phyloP scores from a whole-genome alignment of 495 filamentous ascomycete genomes.

The Xanthoparmelia taractica region DNA sequence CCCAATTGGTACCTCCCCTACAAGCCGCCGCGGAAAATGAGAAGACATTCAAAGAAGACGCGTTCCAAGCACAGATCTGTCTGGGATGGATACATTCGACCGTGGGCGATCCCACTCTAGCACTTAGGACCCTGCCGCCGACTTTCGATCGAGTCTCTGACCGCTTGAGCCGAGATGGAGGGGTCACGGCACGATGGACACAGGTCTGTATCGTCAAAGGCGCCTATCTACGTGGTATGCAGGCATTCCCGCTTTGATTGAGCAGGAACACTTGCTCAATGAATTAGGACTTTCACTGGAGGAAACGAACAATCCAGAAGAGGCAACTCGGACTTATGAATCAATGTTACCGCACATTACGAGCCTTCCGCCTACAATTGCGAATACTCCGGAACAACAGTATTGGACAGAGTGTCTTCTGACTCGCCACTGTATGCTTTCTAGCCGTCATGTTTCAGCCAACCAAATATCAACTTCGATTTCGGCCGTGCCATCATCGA shows the following conservation, averaged over 20 bases:
- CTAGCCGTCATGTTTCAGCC: constrained; percentile 35
- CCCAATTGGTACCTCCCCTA: constrained; percentile 52
- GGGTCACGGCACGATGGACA: constrained; percentile 58
- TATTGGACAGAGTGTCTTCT: constrained; percentile 74
- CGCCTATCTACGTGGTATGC: constrained; percentile 60
- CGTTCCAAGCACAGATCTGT: constrained; percentile 71
- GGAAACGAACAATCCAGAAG: constrained; percentile 42
- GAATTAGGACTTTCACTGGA: constrained; percentile 51
- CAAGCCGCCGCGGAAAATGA: constrained; percentile 60
- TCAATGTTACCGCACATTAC: constrained; percentile 50
- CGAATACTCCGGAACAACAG: constrained; percentile 46
- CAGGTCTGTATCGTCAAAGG: constrained; percentile 72
- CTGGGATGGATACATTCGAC: constrained; percentile 77
- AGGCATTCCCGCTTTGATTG: background rate
- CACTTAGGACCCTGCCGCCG: constrained; percentile 54
- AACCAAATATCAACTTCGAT: constrained; percentile 33
- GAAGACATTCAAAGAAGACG: constrained; percentile 53
- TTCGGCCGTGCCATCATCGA: constrained; percentile 39
- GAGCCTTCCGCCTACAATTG: constrained; percentile 29
- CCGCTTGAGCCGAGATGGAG: constrained; percentile 40
- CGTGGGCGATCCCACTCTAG: constrained; percentile 56
- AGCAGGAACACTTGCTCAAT: background rate
- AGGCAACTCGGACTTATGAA: constrained; percentile 56
- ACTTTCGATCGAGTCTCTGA: constrained; percentile 48
- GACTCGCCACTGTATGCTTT: constrained; percentile 60